Conservation (phyloP, 768 basidiomycete genomes). For the Suillus placidus region DNA sequence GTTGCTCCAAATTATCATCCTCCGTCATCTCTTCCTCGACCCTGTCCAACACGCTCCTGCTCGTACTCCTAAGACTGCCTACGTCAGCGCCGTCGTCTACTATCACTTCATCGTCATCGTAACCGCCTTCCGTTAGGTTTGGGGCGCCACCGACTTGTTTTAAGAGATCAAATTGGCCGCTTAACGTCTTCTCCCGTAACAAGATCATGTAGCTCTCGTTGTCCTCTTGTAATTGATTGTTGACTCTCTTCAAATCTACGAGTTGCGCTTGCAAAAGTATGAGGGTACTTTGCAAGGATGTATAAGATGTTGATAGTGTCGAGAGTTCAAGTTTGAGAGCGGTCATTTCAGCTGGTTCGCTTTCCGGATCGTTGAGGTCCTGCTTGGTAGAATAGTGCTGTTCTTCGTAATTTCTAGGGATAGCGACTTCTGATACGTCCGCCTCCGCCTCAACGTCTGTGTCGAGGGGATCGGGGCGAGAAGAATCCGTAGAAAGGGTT, state of each 20-base stretch:
- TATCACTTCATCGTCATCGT: constrained; percentile 34
- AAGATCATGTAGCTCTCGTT: constrained; percentile 98
- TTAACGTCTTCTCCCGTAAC: constrained; percentile 87
- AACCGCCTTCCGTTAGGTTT: constrained; percentile 43
- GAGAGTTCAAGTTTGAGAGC: constrained; percentile 81
- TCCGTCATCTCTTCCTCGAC: constrained; percentile 55
- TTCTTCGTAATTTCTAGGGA: constrained; percentile 26
- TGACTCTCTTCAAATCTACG: constrained; percentile 84
- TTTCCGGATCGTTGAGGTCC: constrained; percentile 63
- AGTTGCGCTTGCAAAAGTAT: constrained; percentile 85
- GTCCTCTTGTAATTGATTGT: constrained; percentile 88
- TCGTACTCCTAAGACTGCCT: constrained; percentile 58
- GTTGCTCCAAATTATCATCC: constrained; percentile 46
- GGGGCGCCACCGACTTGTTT: constrained; percentile 60
- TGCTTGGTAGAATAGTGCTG: constrained; percentile 38
- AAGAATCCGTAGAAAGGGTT: constrained; percentile 15
- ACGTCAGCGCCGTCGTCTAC: constrained; percentile 46
- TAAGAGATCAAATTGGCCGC: constrained; percentile 81
- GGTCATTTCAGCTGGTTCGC: constrained; percentile 87
- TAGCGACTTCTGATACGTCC: constrained; percentile 40
- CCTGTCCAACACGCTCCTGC: constrained; percentile 61
- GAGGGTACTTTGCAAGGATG: constrained; percentile 81
- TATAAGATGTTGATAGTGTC: constrained; percentile 83
- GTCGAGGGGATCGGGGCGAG: constrained; percentile 12
- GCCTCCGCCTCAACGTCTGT: constrained; percentile 45